Percentiles rank a stretch among this genome's conserved stretches.
Conservation (phyloP, 805 yeast genomes). For the Candida orba region DNA sequence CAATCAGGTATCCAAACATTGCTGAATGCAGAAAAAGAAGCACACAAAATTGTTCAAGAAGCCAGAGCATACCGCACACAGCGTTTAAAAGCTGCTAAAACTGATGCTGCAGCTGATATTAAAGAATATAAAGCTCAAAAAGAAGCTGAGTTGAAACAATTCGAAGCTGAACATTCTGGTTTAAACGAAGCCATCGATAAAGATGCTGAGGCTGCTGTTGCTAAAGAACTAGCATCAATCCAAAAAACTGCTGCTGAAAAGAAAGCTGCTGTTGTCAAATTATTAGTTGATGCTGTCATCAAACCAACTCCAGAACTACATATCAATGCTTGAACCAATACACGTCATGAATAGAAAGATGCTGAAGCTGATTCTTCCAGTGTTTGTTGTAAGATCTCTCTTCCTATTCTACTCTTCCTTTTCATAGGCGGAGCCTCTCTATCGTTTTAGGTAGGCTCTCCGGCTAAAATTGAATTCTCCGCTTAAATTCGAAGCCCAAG, state of each 20-base stretch:
- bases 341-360: background rate
- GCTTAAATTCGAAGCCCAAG: too few species aligned
- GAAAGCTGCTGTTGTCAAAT: conserved; percentile 60
- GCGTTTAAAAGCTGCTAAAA: conserved; percentile 87
- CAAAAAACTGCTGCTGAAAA: conserved; percentile 55
- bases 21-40: conserved; percentile 82
- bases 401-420: too few species aligned
- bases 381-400: too few species aligned
- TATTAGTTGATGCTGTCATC: conserved; percentile 73
- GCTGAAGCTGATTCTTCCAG: too few species aligned
- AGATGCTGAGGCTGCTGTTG: conserved; percentile 70
- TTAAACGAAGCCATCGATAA: conserved; percentile 69
- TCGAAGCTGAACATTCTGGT: conserved; percentile 67
- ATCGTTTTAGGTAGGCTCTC: too few species aligned
- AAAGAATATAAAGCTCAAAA: conserved; percentile 77
- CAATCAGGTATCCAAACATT: conserved; percentile 22
- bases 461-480: too few species aligned
- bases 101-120: conserved; percentile 87
- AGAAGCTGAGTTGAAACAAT: conserved; percentile 71
- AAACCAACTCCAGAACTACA: conserved; percentile 80
- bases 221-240: conserved; percentile 63
- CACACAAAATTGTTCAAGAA: conserved; percentile 90
- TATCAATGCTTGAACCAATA: conserved; percentile 46
- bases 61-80: conserved; percentile 88
- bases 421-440: too few species aligned